A percentile compares a stretch with the other conserved stretches of the same genome.
phyloP scores from a whole-genome alignment of 2,329 filamentous ascomycete species.

The Phoma sp. region DNA sequence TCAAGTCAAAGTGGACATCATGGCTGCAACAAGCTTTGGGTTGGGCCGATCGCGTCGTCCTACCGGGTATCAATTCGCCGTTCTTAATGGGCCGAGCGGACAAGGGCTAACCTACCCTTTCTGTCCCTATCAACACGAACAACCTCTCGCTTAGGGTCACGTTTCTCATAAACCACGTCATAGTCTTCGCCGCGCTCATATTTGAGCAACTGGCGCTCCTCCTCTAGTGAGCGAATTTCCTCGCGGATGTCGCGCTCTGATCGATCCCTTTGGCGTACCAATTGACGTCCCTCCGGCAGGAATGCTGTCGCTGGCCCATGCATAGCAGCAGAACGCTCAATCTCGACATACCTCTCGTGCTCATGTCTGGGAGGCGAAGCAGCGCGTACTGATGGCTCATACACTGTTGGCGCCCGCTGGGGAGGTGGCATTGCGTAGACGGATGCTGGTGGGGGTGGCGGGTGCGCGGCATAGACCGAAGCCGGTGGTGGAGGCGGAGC shows the following conservation, averaged over 20 bases:
- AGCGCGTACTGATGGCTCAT: slow-evolving; percentile 42
- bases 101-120: slow-evolving; percentile 94
- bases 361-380: slow-evolving; percentile 42
- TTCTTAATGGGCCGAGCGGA: slow-evolving; percentile 69
- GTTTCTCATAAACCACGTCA: slow-evolving; percentile 68
- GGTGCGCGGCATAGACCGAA: slow-evolving; percentile 12
- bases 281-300: slow-evolving; percentile 49
- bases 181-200: slow-evolving; percentile 64
- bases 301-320: slow-evolving; percentile 56
- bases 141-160: slow-evolving; percentile 58
- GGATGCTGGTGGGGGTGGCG: slow-evolving; percentile 28
- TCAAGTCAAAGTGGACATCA: slow-evolving; percentile 52
- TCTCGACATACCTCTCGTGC: slow-evolving; percentile 47
- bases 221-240: slow-evolving; percentile 75
- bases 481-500: slow-evolving; percentile 15
- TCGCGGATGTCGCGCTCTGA: slow-evolving; percentile 70
- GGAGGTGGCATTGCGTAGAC: slow-evolving; percentile 27
- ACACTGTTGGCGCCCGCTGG: slow-evolving; percentile 31
- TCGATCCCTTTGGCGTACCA: slow-evolving; percentile 28
- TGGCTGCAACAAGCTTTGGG: slow-evolving; percentile 52
- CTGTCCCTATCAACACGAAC: slow-evolving; percentile 83
- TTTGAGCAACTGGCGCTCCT: slow-evolving; percentile 64
- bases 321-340: slow-evolving; percentile 56
- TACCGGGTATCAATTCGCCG: slow-evolving; percentile 45
- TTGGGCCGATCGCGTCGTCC: slow-evolving; percentile 46